A percentile compares a stretch with the other conserved stretches of the same genome.
Conservation (phyloP, 2,329 filamentous ascomycete species). For the Paraphoma chrysanthemicola region DNA sequence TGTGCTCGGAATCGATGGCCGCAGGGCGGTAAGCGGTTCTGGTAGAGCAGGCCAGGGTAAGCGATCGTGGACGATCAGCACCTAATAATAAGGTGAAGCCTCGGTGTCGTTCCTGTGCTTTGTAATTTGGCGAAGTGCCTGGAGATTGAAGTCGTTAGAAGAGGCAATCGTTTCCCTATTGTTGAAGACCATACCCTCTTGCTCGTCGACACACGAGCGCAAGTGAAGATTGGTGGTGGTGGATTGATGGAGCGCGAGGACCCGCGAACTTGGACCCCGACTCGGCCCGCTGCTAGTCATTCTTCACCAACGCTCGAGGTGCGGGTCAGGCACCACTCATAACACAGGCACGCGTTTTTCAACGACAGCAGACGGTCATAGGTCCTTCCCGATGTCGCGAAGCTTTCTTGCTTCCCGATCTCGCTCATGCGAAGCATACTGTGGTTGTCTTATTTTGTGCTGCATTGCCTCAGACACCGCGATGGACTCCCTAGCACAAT, state of each 20-base stretch:
- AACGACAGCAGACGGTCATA: background rate
- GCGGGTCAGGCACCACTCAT: background rate
- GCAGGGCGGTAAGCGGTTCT: background rate
- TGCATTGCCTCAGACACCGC: too few relatives aligned
- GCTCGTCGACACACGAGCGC: too few relatives aligned
- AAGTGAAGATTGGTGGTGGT: background rate
- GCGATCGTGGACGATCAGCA: background rate
- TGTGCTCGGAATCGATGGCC: background rate
- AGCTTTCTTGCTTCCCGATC: too few relatives aligned
- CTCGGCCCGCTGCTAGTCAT: constrained; percentile 1
- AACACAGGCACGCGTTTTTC: background rate
- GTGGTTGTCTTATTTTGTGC: too few relatives aligned
- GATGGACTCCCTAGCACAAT: background rate
- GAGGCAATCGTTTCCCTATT: background rate
- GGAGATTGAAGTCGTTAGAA: background rate
- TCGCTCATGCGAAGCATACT: too few relatives aligned
- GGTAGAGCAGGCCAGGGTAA: background rate
- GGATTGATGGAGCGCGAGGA: background rate
- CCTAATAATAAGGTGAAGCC: background rate
- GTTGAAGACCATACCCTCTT: too few relatives aligned
- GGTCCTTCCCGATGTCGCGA: background rate
- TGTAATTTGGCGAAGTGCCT: too few relatives aligned
- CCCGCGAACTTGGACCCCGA: background rate
- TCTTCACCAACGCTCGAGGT: background rate
- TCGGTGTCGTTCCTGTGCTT: background rate